Evolutionary conservation across 2,329 filamentous ascomycete species (phyloP), one percentile per base, ranked within the genome.

Genomic region (Venturiaceae sp.): DNA sequence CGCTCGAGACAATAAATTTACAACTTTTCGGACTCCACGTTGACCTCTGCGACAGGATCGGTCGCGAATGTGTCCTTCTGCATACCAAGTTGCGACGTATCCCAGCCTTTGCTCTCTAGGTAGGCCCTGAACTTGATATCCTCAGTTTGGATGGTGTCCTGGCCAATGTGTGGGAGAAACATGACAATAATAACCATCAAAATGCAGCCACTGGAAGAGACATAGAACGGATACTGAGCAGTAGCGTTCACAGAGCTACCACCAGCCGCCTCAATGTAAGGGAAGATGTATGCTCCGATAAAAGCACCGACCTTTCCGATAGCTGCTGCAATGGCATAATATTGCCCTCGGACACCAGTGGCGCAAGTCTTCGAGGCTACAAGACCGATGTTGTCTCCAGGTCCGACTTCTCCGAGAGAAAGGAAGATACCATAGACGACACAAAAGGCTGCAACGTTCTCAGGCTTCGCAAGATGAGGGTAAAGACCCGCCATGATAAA

Each of bases 381-480:
- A 0, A 96, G 80, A 2, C 91, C 91, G 64, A 96, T 95, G 70
- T 96, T 96, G 75, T 96, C 88, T 14, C 92, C 92, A 0, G 92
- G 90, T 0, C 92, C 91, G 44, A 95, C 74, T 70, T 94, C 89
- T 54, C 89, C 89, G 1, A 92, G 78, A 0, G 85, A 81, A 1
- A 90, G 76, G 74, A 94, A 94, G 62, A 94, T 78, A 16, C 82
- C 89, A 64, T 91, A 92, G 2, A 92, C 83, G 5, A 91, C 86
- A 1, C 88, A 85, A 64, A 94, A 94, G 0, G 78, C 88, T 6
- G 79, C 89, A 3, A 92, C 83, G 60, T 89, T 83, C 60, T 79
- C 67, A 0, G 84, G 76, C 57, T 83, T 79, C 0, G 83, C 83
- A 16, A 96, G 80, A 56, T 79, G 79, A 5, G 74, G 71, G 72